phyloP scores from a whole-genome alignment of 2,329 filamentous ascomycete species.

The Seiridium unicorne region DNA sequence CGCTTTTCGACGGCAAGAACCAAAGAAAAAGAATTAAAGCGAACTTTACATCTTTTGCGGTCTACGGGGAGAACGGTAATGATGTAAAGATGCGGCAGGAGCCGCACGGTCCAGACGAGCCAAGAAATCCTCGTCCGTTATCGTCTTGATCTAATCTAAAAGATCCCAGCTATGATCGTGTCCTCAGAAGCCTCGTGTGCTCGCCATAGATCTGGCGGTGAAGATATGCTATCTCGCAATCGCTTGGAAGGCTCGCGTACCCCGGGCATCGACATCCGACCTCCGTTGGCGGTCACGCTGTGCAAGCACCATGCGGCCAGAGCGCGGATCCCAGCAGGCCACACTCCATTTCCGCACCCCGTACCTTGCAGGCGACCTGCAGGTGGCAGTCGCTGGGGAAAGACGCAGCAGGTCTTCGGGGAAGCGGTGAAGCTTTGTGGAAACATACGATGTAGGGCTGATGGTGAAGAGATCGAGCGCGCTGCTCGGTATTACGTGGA shows the following conservation, averaged over 20 bases:
- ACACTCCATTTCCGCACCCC: not conserved
- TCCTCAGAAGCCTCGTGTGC: not conserved
- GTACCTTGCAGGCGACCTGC: not conserved
- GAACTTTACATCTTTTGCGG: too few species aligned
- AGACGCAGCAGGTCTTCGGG: not conserved
- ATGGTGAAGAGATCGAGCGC: not conserved
- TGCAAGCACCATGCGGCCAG: too few species aligned
- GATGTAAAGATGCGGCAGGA: not conserved
- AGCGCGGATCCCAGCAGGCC: too few species aligned
- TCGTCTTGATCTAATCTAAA: conserved; percentile 2
- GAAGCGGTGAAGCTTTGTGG: not conserved
- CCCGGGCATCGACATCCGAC: not conserved
- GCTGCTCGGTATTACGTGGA: not conserved
- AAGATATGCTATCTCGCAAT: not conserved
- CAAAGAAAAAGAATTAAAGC: not conserved
- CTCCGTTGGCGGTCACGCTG: too few species aligned
- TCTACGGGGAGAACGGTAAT: too few species aligned
- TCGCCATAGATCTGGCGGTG: not conserved
- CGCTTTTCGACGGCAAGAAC: not conserved
- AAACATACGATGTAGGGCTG: not conserved
- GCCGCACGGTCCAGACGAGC: not conserved
- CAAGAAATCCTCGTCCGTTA: not conserved
- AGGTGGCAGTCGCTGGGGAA: not conserved
- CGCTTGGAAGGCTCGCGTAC: not conserved
- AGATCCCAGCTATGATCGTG: not conserved